Evolutionary conservation across 306 rosid genomes (phyloP).

Genomic region (Trifolium fragiferum): DNA sequence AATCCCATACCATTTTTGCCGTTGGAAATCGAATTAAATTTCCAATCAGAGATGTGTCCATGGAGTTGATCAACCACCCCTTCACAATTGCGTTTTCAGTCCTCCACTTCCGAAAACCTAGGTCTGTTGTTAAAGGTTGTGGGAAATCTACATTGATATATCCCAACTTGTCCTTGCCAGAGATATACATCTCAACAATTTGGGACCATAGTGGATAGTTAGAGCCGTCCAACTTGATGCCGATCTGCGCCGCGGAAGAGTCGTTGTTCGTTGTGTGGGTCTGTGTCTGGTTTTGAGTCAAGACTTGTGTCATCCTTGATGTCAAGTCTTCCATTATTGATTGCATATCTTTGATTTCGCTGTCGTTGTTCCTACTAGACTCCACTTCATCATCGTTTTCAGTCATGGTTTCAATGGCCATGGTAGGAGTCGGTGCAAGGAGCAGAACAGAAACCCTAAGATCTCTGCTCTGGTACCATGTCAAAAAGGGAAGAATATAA

Average conservation of each 20-base stretch:
- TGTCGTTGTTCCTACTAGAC: not conserved
- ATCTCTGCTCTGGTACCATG: slow-evolving; percentile 3
- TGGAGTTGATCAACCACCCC: not conserved
- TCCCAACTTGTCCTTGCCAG: not conserved
- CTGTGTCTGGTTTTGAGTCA: not conserved
- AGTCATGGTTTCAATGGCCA: not conserved
- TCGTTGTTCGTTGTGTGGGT: not conserved
- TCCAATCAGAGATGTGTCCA: not conserved
- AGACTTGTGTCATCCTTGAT: not conserved
- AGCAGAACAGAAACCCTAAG: not conserved
- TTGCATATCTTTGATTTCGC: not conserved
- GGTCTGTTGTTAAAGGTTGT: not conserved
- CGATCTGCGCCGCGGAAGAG: not conserved
- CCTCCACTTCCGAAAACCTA: not conserved
- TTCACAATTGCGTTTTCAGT: not conserved
- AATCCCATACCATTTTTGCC: not conserved
- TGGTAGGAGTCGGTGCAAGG: not conserved
- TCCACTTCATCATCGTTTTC: not conserved
- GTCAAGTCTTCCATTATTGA: not conserved
- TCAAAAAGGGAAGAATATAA: not conserved
- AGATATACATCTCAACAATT: slow-evolving; percentile 12
- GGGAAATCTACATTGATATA: not conserved
- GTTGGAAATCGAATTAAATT: not conserved
- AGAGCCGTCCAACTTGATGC: not conserved
- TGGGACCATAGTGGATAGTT: not conserved